A percentile compares a stretch with the other conserved stretches of the same genome.
Conservation (phyloP, 2,329 filamentous ascomycete species). For the Xylaria sp. region DNA sequence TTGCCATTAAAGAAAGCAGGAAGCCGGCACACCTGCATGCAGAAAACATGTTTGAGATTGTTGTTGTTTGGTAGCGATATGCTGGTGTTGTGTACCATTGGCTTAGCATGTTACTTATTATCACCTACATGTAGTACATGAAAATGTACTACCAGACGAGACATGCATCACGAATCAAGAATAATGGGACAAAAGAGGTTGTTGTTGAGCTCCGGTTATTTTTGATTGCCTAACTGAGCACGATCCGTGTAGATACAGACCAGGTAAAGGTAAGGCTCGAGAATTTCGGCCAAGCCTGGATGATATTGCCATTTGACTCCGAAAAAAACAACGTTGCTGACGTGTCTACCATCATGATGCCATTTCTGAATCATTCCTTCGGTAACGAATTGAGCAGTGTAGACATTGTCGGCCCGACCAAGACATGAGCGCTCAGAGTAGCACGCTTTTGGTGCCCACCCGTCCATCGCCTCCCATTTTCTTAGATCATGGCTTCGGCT, state of each 20-base stretch:
- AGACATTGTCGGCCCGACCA: conserved; percentile 40
- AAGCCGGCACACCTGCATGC: background rate
- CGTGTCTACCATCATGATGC: conserved; percentile 41
- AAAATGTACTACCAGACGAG: background rate
- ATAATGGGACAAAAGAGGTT: background rate
- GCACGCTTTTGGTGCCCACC: conserved; percentile 30
- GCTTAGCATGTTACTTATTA: background rate
- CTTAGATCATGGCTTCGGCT: conserved; percentile 44
- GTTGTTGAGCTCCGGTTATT: conserved; percentile 38
- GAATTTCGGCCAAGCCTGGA: conserved; percentile 43
- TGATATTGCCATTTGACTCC: conserved; percentile 49
- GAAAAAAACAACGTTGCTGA: conserved; percentile 43
- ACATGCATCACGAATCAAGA: conserved; percentile 4
- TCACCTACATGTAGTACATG: background rate
- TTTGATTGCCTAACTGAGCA: conserved; percentile 41
- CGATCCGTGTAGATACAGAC: conserved; percentile 44
- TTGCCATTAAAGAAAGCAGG: background rate
- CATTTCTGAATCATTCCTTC: conserved; percentile 40
- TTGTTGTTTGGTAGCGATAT: background rate
- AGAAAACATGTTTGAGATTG: background rate
- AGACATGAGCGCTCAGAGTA: conserved; percentile 46
- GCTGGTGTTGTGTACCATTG: background rate
- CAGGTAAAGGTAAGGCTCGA: conserved; percentile 34
- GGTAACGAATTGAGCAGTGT: conserved; percentile 42
- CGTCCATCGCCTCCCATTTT: conserved; percentile 46